Base-by-base conservation (phyloP, 2,329 filamentous ascomycete species). In the Ophiocordyceps robertsii region DNA sequence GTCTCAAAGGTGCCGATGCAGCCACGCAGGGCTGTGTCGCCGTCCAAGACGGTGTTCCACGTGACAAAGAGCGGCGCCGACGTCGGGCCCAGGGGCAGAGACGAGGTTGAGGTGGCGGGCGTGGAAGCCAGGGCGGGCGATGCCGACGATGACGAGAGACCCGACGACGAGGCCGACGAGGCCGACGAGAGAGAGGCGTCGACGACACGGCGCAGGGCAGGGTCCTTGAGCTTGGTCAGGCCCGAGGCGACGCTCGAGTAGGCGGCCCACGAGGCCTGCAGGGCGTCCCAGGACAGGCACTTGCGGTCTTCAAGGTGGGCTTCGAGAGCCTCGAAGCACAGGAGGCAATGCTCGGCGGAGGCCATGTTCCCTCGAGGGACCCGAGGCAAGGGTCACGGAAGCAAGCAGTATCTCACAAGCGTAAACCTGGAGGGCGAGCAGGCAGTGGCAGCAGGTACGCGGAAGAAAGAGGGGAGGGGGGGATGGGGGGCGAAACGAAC, bases 1-100 rank as follows among this genome's bases (percentile, higher is more conserved):
- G 80, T 61, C 55, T 89, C 84, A 56, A 96, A 98, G 3, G 90
- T 98, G 51, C 92, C 92, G 57, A 98, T 96, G 69, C 92, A 98
- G 46, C 92, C 92, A 46, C 92, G 82, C 36, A 98, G 75, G 21
- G 73, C 75, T 58, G 81, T 44, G 31, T 60, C 54, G 17, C 53
- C 56, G 29, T 56, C 47, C 43, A 39, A 37, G 36, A 87, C 53
- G 0, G 77, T 86, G 65, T 95, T 94, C 89, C 90, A 96, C 8
- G 89, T 95, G 38, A 98, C 85, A 59, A 96, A 96, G 33, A 96
- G 73, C 1, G 90, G 90, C 47, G 80, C 77, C 36, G 75, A 71
- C 44, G 63, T 62, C 51, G 50, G 49, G 50, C 46, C 49, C 54
- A 44, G 54, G 13, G 64, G 54, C 19, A 65, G 58, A 27, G 62